These are phyloP conservation scores for Leccinum boreale DNA, from an alignment of 768 basidiomycete species.

Conservation along the genomic window DNA sequence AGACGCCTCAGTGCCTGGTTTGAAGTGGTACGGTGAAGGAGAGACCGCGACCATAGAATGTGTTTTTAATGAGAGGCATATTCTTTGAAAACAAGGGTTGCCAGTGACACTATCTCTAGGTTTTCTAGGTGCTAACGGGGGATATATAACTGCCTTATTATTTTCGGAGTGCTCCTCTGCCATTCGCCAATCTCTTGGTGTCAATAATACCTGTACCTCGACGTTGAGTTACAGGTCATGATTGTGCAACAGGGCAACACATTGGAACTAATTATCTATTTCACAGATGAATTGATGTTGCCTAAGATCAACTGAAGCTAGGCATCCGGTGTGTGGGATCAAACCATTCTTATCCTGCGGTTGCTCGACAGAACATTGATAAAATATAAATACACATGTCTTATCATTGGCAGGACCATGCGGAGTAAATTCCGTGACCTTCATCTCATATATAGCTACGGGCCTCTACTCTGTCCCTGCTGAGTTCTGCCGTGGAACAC, in stretches of 20 bases:
- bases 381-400: background rate
- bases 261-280: background rate
- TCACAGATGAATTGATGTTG: background rate
- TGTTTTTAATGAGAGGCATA: conserved; percentile 46
- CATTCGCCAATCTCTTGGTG: background rate
- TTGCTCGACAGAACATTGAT: too few species aligned
- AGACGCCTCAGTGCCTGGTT: conserved; percentile 41
- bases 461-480: background rate
- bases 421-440: background rate
- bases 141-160: background rate
- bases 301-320: background rate
- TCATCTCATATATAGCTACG: background rate
- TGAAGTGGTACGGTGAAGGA: conserved; percentile 48
- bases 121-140: conserved; percentile 1
- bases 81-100: background rate
- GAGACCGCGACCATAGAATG: conserved; percentile 34
- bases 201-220: background rate
- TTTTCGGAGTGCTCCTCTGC: background rate
- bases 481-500: background rate
- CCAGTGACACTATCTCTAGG: background rate
- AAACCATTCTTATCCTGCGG: background rate
- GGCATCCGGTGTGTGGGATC: background rate
- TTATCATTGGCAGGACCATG: background rate
- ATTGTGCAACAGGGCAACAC: background rate
- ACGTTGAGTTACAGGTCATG: background rate